Evolutionary conservation across 192 early-diverging fungal species (phyloP).

Genomic region (Backusella tarrabulga): DNA sequence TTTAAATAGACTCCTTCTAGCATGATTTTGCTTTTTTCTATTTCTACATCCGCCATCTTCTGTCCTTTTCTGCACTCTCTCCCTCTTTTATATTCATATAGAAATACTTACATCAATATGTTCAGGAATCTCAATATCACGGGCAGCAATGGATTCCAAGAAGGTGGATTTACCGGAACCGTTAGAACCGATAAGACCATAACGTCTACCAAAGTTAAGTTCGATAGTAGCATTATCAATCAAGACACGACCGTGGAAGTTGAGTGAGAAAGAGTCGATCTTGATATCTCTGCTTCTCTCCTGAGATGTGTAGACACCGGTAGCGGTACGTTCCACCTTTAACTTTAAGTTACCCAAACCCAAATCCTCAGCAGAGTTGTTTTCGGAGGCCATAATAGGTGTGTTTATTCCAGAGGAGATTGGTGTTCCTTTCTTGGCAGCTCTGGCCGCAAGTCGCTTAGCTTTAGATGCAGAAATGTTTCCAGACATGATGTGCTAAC

Average conservation of each 20-base stretch:
- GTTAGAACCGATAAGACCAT: slow-evolving; percentile 91
- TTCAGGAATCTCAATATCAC: slow-evolving; percentile 93
- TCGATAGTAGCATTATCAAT: slow-evolving; percentile 93
- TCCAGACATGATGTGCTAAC: slow-evolving; percentile 21
- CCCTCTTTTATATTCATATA: not conserved
- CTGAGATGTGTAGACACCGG: slow-evolving; percentile 91
- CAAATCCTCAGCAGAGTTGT: slow-evolving; percentile 44
- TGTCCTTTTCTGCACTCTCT: not conserved
- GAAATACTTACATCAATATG: slow-evolving; percentile 81
- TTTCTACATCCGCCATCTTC: not conserved
- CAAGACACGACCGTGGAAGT: slow-evolving; percentile 91
- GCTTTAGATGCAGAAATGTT: slow-evolving; percentile 70
- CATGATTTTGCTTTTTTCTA: not conserved
- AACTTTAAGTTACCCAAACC: slow-evolving; percentile 60
- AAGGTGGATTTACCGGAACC: slow-evolving; percentile 94
- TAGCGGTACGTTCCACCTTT: slow-evolving; percentile 78
- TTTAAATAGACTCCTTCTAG: not conserved
- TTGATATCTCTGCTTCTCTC: slow-evolving; percentile 91
- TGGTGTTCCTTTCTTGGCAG: slow-evolving; percentile 46
- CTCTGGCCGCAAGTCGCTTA: slow-evolving; percentile 77
- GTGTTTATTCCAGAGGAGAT: slow-evolving; percentile 39
- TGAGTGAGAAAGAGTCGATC: slow-evolving; percentile 92
- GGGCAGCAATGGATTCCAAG: slow-evolving; percentile 85
- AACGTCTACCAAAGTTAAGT: slow-evolving; percentile 97
- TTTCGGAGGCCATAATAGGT: slow-evolving; percentile 27